Base-by-base conservation (phyloP, 345 rosid genomes). In the Diplotaxis tenuifolia region DNA sequence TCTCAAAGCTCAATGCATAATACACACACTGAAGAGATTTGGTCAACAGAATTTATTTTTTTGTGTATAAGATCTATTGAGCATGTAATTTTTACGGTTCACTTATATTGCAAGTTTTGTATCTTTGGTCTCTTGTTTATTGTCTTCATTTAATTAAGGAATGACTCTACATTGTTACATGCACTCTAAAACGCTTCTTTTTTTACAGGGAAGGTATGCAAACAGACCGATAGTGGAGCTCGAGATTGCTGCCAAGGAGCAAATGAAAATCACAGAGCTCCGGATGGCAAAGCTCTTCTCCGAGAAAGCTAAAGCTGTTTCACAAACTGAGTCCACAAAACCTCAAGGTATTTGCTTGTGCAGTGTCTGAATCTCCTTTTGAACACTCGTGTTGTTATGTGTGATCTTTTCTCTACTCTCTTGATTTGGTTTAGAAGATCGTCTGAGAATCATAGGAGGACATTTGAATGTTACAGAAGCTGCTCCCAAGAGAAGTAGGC, bases 181-280 rank as follows among this genome's bases (percentile, higher is more conserved):
- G 0, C 22, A 62, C 27, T 20, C 19, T 1, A 22, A 22, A 56
- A 53, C 6, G n/a, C 20, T n/a, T 3, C 21, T 58, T 67, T 49
- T 52, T 70, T 55, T 77, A 14, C 82, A 94, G 99, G 89, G 76
- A 62, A 83, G 99, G 68, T 92, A 84, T 78, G 62, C 70, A 34
- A 95, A 89, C 73, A 86, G 88, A 80, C 96, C 96, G 10, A 80
- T 95, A 49, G 71, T 84, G 18, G 97, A 95, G 80, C 83, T 92
- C 38, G 97, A 92, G 84, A 82, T 78, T 77, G 97, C 96, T 62
- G 96, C 99, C 34, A 83, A 79, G 70, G 96, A 92, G 80, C 99
- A 92, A 76, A 88, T 92, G 99, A 87, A 92, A 78, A 20, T 95
- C 71, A 91, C 82, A 21, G 96, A 95, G 83, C 82, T 90, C 58